phyloP scores from a whole-genome alignment of 305 asterid species.

The Salvia sclarea region DNA sequence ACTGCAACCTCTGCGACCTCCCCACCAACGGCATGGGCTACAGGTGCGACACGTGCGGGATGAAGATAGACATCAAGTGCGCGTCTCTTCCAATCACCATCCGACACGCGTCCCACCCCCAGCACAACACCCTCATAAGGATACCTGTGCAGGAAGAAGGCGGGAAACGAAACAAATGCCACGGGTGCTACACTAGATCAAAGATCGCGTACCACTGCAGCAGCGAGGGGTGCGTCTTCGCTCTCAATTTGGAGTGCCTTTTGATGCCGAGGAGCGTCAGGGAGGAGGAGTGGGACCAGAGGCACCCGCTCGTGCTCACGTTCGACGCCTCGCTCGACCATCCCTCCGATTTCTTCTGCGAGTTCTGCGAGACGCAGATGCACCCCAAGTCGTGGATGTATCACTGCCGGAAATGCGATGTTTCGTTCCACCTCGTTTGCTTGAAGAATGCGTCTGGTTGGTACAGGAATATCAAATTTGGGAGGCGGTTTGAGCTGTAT shows the following conservation, averaged over 20 bases:
- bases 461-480: not conserved
- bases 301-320: not conserved
- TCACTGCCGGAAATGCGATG: not conserved
- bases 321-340: not conserved
- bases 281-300: not conserved
- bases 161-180: not conserved
- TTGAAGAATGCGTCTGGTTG: not conserved
- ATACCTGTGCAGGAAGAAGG: not conserved
- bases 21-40: not conserved
- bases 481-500: not conserved
- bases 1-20: not conserved
- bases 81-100: not conserved
- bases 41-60: not conserved
- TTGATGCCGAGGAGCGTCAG: not conserved
- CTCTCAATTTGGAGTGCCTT: not conserved
- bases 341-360: constrained; percentile 10
- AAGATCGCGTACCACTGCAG: not conserved
- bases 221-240: not conserved
- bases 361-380: not conserved
- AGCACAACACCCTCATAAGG: not conserved
- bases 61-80: not conserved
- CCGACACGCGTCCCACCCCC: not conserved
- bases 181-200: not conserved
- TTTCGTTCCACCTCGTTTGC: not conserved
- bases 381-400: constrained; percentile 16